Evolutionary conservation across 1,284 basidiomycete genomes (phyloP).

Genomic region (Heterobasidion annosum): DNA sequence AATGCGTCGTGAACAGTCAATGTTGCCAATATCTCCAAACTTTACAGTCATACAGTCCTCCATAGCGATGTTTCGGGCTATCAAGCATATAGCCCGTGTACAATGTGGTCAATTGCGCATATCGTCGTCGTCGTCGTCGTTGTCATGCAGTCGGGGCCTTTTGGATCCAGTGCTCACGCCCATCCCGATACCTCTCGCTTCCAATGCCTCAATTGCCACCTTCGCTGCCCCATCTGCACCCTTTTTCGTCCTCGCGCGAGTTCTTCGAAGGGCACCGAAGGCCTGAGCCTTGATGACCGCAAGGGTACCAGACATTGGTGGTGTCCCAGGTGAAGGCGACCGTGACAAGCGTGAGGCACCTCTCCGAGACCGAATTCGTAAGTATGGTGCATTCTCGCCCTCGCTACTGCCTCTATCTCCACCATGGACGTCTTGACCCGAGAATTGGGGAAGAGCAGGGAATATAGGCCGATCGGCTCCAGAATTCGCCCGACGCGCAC

Average conservation of each 20-base stretch:
- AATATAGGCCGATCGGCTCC: slow-evolving; percentile 41
- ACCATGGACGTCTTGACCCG: slow-evolving; percentile 33
- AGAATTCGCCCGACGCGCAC: slow-evolving; percentile 36
- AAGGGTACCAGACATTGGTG: slow-evolving; percentile 64
- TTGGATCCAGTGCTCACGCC: slow-evolving; percentile 36
- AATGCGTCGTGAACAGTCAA: slow-evolving; percentile 1
- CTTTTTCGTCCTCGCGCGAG: slow-evolving; percentile 62
- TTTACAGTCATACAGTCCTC: not conserved
- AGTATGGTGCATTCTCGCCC: slow-evolving; percentile 37
- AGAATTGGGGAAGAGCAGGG: slow-evolving; percentile 39
- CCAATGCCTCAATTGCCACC: slow-evolving; percentile 69
- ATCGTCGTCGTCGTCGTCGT: slow-evolving; percentile 29
- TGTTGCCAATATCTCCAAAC: not conserved
- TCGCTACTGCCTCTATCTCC: slow-evolving; percentile 50
- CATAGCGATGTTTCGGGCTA: no score
- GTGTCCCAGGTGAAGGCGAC: slow-evolving; percentile 59
- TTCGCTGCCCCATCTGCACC: slow-evolving; percentile 63
- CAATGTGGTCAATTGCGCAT: slow-evolving; percentile 15
- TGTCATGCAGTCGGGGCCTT: slow-evolving; percentile 39
- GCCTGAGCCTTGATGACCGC: slow-evolving; percentile 83
- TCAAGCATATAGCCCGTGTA: not conserved
- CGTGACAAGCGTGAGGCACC: slow-evolving; percentile 29
- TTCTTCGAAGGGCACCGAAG: slow-evolving; percentile 73
- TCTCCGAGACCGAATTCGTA: slow-evolving; percentile 11
- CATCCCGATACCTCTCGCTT: slow-evolving; percentile 63